phyloP scores from a whole-genome alignment of 2,329 filamentous ascomycete species.

The Aspergillus fumigatus region DNA sequence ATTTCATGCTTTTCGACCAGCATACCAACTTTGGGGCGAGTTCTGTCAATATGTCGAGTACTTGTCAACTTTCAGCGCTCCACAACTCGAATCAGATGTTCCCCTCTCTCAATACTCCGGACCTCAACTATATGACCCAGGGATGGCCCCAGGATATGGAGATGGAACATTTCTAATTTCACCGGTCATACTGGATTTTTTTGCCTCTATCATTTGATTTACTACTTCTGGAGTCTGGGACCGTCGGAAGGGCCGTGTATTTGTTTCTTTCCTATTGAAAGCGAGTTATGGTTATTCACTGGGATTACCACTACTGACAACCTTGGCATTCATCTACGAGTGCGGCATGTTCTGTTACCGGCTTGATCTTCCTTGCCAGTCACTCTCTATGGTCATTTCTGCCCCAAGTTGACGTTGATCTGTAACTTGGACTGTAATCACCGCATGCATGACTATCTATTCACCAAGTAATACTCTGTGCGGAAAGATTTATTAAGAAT shows the following conservation, averaged over 20 bases:
- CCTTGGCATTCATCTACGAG: background rate
- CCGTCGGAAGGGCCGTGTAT: constrained; percentile 1
- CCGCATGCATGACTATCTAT: background rate
- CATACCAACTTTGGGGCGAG: background rate
- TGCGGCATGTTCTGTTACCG: background rate
- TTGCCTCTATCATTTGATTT: background rate
- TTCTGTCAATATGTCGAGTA: constrained; percentile 5
- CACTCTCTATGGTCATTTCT: background rate
- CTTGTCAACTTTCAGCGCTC: background rate
- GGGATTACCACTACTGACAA: background rate
- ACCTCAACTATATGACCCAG: constrained; percentile 11
- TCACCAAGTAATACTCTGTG: background rate
- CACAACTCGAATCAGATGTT: constrained; percentile 17
- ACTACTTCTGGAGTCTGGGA: constrained; percentile 2
- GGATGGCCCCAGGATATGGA: constrained; percentile 17
- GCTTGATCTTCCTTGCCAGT: background rate
- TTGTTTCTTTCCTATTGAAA: constrained; percentile 6
- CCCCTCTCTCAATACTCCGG: constrained; percentile 13
- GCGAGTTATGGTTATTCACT: constrained; percentile 1
- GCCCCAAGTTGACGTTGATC: background rate
- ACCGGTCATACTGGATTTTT: background rate
- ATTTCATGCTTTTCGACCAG: constrained; percentile 25
- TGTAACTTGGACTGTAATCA: background rate
- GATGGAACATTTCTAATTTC: constrained; percentile 11
- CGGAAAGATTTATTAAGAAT: background rate